Evolutionary conservation across 2,329 filamentous ascomycete species (phyloP).

Genomic region (Cladosporium halotolerans): DNA sequence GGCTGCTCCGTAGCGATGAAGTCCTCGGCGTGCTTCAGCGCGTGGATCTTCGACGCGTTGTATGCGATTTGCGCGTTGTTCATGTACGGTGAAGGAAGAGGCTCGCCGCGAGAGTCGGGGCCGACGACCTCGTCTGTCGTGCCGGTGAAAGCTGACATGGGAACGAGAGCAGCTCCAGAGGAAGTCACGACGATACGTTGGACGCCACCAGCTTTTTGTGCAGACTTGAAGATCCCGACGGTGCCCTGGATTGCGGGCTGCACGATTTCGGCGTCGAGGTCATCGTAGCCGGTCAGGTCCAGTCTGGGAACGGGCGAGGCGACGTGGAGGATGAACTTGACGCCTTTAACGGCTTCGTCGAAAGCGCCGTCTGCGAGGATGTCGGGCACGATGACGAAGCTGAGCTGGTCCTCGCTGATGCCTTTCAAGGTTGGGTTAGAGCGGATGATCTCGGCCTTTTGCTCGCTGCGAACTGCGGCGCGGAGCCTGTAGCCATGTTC

Average conservation of each 20-base stretch:
- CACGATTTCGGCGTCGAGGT: conserved; percentile 14
- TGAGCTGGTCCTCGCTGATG: conserved; percentile 2
- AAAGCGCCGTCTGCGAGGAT: conserved; percentile 34
- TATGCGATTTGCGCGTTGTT: conserved; percentile 13
- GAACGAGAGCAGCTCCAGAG: conserved; percentile 2
- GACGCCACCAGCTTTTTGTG: conserved; percentile 28
- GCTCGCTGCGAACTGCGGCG: conserved; percentile 22
- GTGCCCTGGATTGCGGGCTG: conserved; percentile 31
- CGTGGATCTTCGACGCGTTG: conserved; percentile 14
- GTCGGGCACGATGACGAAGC: conserved; percentile 33
- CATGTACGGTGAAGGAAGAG: not conserved
- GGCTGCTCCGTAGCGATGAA: conserved; percentile 15
- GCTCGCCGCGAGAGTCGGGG: not conserved
- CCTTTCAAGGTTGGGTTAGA: conserved; percentile 12
- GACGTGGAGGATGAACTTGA: conserved; percentile 34
- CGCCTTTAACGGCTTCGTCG: conserved; percentile 36
- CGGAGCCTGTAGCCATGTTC: conserved; percentile 22
- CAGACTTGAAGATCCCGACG: conserved; percentile 32
- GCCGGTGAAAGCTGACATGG: not conserved
- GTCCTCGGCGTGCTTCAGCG: conserved; percentile 13
- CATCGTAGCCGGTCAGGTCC: conserved; percentile 1
- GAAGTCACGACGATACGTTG: conserved; percentile 38
- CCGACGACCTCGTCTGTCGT: not conserved
- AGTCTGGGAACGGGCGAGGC: conserved; percentile 18
- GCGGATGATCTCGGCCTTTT: conserved; percentile 16